These are phyloP conservation scores for Gynochthodes officinalis DNA, from an alignment of 257 asterid species.

Conservation along the genomic window DNA sequence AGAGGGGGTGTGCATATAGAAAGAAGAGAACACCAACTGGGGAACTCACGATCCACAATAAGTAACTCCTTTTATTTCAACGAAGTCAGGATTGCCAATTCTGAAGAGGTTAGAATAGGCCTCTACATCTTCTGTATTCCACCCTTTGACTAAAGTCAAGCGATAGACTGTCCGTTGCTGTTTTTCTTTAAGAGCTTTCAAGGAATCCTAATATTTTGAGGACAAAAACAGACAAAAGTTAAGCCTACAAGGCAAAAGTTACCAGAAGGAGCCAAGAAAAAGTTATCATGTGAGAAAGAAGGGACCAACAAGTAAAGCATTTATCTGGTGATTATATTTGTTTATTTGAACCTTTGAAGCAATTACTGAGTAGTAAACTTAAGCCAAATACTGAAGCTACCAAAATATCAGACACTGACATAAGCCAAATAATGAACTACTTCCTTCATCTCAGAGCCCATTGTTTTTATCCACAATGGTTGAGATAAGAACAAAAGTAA, in stretches of 20 bases:
- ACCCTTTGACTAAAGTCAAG: conserved; percentile 91
- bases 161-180: conserved; percentile 95
- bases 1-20: neutral
- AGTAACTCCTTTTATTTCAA: conserved; percentile 97
- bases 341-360: neutral
- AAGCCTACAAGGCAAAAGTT: neutral
- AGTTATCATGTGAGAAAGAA: neutral
- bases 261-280: neutral
- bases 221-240: neutral
- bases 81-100: conserved; percentile 82
- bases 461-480: neutral
- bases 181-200: conserved; percentile 85
- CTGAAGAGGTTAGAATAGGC: conserved; percentile 77
- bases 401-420: neutral
- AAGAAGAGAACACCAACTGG: neutral
- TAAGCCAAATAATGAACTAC: neutral
- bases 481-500: neutral
- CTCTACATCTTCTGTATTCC: conserved; percentile 95
- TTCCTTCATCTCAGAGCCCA: neutral
- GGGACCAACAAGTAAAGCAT: neutral
- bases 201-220: conserved; percentile 58
- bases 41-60: conserved; percentile 94
- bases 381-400: neutral
- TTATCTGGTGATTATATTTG: neutral
- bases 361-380: neutral